Conservation (phyloP, 306 rosid species). For the Cucumis cinereus region DNA sequence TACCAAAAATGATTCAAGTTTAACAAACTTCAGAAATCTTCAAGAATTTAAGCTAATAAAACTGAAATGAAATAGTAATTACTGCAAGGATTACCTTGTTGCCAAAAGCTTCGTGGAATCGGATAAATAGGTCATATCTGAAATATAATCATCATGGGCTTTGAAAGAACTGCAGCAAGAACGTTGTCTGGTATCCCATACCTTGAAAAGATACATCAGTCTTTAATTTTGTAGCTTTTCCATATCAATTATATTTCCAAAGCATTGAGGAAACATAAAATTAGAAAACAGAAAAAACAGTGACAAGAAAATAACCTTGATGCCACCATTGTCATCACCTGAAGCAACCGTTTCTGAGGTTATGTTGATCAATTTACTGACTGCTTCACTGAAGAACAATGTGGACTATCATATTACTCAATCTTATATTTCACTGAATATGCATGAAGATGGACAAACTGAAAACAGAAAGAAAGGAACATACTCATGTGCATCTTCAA, state of each 20-base stretch:
- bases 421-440: not conserved
- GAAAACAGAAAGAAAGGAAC: not conserved
- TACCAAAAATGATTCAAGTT: not conserved
- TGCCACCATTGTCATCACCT: slow-evolving; percentile 76
- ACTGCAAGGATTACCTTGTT: slow-evolving; percentile 47
- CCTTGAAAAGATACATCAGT: slow-evolving; percentile 22
- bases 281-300: not conserved
- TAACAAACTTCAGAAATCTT: not conserved
- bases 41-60: not conserved
- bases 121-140: slow-evolving; percentile 67
- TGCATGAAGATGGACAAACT: not conserved
- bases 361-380: slow-evolving; percentile 68
- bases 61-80: not conserved
- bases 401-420: not conserved
- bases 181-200: slow-evolving; percentile 86
- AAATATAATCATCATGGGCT: slow-evolving; percentile 63
- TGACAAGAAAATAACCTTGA: slow-evolving; percentile 43
- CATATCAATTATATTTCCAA: not conserved
- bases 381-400: slow-evolving; percentile 38
- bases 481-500: slow-evolving; percentile 71
- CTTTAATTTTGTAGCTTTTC: not conserved
- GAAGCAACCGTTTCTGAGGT: slow-evolving; percentile 65
- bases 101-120: slow-evolving; percentile 71
- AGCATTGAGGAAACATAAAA: not conserved
- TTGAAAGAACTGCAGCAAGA: slow-evolving; percentile 65